phyloP scores from a whole-genome alignment of 345 rosid species.

The Cardamine resedifolia region DNA sequence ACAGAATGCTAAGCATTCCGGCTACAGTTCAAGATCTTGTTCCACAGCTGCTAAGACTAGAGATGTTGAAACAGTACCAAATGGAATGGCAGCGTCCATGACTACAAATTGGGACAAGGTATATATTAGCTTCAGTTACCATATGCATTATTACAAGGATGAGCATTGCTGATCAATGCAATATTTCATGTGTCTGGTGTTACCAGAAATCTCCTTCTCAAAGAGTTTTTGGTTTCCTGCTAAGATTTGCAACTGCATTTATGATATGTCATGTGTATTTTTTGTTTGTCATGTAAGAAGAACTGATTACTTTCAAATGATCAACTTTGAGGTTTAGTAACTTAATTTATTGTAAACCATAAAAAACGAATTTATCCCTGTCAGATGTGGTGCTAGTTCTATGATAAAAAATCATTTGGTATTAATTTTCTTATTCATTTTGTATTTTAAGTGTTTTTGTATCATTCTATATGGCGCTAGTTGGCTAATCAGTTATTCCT shows the following conservation, averaged over 20 bases:
- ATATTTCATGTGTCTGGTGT: slow-evolving; percentile 14
- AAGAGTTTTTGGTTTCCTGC: slow-evolving; percentile 4
- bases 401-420: not conserved
- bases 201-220: slow-evolving; percentile 10
- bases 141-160: slow-evolving; percentile 6
- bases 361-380: not conserved
- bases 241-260: not conserved
- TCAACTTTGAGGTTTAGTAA: slow-evolving; percentile 9
- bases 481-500: slow-evolving; percentile 6
- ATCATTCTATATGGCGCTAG: slow-evolving; percentile 4
- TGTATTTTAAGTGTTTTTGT: slow-evolving; percentile 5
- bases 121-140: slow-evolving; percentile 4
- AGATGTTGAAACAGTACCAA: slow-evolving; percentile 43
- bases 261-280: not conserved
- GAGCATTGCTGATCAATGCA: slow-evolving; percentile 7
- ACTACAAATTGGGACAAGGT: slow-evolving; percentile 84
- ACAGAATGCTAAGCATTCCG: slow-evolving; percentile 59
- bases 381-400: slow-evolving; percentile 8
- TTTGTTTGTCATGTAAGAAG: slow-evolving; percentile 2
- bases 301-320: not conserved
- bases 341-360: not conserved
- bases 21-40: slow-evolving; percentile 60
- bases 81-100: slow-evolving; percentile 35
- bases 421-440: not conserved
- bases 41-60: slow-evolving; percentile 45